A percentile compares a stretch with the other conserved stretches of the same genome.
Conservation (phyloP, 2,329 filamentous ascomycete species). For the Diaporthe vaccinii region DNA sequence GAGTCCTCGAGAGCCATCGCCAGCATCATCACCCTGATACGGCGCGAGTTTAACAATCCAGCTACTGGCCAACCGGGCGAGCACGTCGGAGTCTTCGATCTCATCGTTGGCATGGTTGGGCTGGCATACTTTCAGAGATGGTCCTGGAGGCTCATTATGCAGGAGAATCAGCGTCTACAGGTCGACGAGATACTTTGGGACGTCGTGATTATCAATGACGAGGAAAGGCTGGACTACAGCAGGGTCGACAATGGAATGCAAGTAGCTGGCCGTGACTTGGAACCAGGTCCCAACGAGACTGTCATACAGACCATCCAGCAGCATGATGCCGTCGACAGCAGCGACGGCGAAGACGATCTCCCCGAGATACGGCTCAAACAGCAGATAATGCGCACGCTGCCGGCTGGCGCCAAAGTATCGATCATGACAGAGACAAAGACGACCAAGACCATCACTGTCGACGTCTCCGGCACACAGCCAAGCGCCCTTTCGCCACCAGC, state of each 20-base stretch:
- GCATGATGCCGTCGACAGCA: constrained; percentile 48
- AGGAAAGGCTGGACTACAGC: constrained; percentile 66
- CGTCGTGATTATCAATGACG: constrained; percentile 72
- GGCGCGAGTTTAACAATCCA: constrained; percentile 74
- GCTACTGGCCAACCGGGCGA: constrained; percentile 71
- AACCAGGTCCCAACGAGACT: constrained; percentile 43
- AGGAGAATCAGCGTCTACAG: constrained; percentile 61
- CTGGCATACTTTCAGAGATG: constrained; percentile 73
- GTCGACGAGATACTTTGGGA: constrained; percentile 75
- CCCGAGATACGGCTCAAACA: constrained; percentile 63
- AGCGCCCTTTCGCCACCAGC: constrained; percentile 67
- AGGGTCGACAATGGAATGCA: constrained; percentile 45
- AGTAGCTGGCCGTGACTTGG: constrained; percentile 44
- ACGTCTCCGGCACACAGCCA: constrained; percentile 67
- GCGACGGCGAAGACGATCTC: constrained; percentile 58
- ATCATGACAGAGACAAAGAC: constrained; percentile 72
- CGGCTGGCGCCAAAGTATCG: constrained; percentile 69
- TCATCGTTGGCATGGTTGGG: constrained; percentile 72
- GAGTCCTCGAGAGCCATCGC: constrained; percentile 77
- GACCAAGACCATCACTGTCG: constrained; percentile 74
- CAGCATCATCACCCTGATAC: constrained; percentile 74
- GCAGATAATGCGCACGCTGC: constrained; percentile 68
- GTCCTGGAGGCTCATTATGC: constrained; percentile 65
- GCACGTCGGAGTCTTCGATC: constrained; percentile 70
- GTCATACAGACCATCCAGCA: constrained; percentile 54